Evolutionary conservation across 495 filamentous ascomycete species (phyloP).

Genomic region (Mycothermus thermophilus): DNA sequence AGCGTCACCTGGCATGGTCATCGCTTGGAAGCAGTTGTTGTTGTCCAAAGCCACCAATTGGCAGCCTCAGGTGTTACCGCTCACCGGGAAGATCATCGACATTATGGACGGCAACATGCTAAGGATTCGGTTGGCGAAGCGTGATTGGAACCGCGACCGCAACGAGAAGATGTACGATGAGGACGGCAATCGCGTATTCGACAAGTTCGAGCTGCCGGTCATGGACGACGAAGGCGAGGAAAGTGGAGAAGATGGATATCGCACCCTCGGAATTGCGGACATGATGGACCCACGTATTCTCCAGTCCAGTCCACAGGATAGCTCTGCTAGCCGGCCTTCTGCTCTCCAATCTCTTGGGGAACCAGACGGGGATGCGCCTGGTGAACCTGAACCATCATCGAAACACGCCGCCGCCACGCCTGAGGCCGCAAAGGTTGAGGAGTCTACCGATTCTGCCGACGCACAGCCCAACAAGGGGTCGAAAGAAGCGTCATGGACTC

Average conservation of each 20-base stretch:
- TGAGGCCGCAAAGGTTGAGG: neutral
- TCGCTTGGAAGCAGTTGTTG: slow-evolving; percentile 67
- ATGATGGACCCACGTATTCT: slow-evolving; percentile 34
- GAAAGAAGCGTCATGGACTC: slow-evolving; percentile 11
- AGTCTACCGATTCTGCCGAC: neutral
- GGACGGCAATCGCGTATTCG: slow-evolving; percentile 30
- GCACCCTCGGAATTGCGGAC: slow-evolving; percentile 23
- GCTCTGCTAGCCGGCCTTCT: too few relatives aligned
- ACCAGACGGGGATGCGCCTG: neutral
- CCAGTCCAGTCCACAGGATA: too few relatives aligned
- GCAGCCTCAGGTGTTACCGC: slow-evolving; percentile 56
- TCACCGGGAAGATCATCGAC: slow-evolving; percentile 48
- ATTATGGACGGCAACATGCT: slow-evolving; percentile 34
- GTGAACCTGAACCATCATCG: neutral
- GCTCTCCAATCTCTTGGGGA: too few relatives aligned
- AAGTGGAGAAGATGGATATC: slow-evolving; percentile 19
- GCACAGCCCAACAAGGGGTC: slow-evolving; percentile 2
- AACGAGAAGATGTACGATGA: slow-evolving; percentile 33
- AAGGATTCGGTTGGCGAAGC: slow-evolving; percentile 50
- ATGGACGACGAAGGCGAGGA: slow-evolving; percentile 25
- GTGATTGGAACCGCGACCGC: slow-evolving; percentile 46
- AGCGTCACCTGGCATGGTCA: slow-evolving; percentile 47
- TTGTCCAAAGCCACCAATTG: slow-evolving; percentile 64
- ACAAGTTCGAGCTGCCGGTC: slow-evolving; percentile 32
- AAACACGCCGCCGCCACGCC: slow-evolving; percentile 5